A percentile compares a stretch with the other conserved stretches of the same genome.
phyloP scores from a whole-genome alignment of 2,329 filamentous ascomycete species.

The Zymoseptoria passerinii region DNA sequence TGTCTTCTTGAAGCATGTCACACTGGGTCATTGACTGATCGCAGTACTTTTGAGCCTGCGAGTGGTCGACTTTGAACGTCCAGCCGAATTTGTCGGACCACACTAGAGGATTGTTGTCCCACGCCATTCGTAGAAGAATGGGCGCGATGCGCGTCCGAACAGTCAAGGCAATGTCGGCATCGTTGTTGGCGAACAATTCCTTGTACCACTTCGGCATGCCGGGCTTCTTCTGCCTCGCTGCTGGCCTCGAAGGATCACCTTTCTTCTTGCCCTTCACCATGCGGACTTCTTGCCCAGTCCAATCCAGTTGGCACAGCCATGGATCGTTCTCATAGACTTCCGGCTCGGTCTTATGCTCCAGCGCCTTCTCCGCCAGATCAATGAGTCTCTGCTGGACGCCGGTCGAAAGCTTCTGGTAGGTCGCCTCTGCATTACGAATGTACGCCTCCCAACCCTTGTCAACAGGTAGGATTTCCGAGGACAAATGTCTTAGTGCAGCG shows the following conservation, averaged over 20 bases:
- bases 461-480: conserved; percentile 84
- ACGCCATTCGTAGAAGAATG: conserved; percentile 70
- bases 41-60: conserved; percentile 56
- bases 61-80: conserved; percentile 70
- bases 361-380: conserved; percentile 65
- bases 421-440: conserved; percentile 72
- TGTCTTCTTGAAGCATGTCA: conserved; percentile 68
- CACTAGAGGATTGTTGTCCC: conserved; percentile 80
- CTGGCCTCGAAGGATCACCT: conserved; percentile 65
- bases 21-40: conserved; percentile 65
- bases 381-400: conserved; percentile 71
- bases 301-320: conserved; percentile 90
- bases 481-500: conserved; percentile 84
- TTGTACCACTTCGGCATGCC: conserved; percentile 97
- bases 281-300: conserved; percentile 84
- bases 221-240: conserved; percentile 80
- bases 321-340: conserved; percentile 69
- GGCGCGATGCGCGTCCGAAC: conserved; percentile 85
- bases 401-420: conserved; percentile 66
- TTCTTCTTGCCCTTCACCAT: conserved; percentile 92
- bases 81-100: conserved; percentile 94
- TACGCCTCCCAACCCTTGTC: conserved; percentile 83
- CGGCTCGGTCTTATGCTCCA: conserved; percentile 61
- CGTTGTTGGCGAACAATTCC: conserved; percentile 66
- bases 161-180: conserved; percentile 63